These are phyloP conservation scores for Chionographis japonica DNA, from an alignment of 106 monocot species.

Conservation along the genomic window DNA sequence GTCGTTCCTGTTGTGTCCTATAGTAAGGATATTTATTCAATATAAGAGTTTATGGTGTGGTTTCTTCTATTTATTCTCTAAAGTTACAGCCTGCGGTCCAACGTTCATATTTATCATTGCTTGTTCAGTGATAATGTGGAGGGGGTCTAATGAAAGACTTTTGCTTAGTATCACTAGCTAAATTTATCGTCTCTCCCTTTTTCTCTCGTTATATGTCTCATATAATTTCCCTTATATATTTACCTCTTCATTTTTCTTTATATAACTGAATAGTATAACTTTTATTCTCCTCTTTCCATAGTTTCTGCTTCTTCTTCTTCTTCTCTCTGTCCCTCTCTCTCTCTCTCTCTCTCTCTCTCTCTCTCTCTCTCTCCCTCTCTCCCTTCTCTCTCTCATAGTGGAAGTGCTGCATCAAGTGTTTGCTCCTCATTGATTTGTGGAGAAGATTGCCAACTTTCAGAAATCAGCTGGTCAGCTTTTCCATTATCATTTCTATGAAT, in stretches of 20 bases:
- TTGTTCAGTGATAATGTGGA: too few species aligned
- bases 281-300: constrained; percentile 11
- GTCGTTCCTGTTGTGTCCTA: too few species aligned
- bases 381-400: too few species aligned
- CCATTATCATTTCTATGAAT: constrained; percentile 24
- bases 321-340: too few species aligned
- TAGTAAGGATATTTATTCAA: too few species aligned
- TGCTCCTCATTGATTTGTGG: constrained; percentile 93
- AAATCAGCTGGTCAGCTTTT: constrained; percentile 94
- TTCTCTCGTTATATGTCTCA: not conserved
- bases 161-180: not conserved
- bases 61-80: too few species aligned
- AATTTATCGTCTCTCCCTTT: not conserved
- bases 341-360: too few species aligned
- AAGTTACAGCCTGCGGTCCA: too few species aligned
- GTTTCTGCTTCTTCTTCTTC: constrained; percentile 34
- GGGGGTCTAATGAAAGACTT: not conserved
- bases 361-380: too few species aligned
- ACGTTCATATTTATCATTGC: too few species aligned
- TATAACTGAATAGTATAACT: constrained; percentile 1
- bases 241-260: constrained; percentile 3
- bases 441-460: constrained; percentile 98
- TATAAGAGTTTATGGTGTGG: too few species aligned
- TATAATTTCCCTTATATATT: not conserved
- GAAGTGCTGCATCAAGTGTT: constrained; percentile 99